Evolutionary conservation across 2,329 filamentous ascomycete genomes (phyloP).

Genomic region (Neofusicoccum kwambonambiense): DNA sequence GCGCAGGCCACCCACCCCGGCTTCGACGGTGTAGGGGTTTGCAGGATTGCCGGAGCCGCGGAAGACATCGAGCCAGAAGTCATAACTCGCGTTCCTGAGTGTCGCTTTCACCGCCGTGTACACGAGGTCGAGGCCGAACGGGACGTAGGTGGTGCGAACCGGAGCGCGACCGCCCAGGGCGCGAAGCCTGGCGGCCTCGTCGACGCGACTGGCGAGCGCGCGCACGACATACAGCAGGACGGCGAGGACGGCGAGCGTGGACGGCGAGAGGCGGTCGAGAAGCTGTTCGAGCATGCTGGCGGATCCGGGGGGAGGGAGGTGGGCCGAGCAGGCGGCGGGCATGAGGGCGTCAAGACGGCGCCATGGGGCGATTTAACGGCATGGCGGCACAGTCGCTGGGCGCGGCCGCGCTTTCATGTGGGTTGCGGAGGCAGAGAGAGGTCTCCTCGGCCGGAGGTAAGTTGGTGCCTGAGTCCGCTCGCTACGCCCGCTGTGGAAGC

Average conservation of each 20-base stretch:
- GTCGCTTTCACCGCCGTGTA: conserved; percentile 55
- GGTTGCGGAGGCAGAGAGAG: not conserved
- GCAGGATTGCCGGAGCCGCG: conserved; percentile 34
- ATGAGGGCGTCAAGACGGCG: not conserved
- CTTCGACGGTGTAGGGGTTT: conserved; percentile 60
- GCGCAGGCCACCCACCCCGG: conserved; percentile 55
- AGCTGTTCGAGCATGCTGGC: conserved; percentile 8
- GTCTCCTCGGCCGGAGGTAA: conserved; percentile 4
- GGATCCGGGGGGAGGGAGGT: not conserved
- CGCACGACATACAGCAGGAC: not conserved
- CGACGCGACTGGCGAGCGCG: conserved; percentile 22
- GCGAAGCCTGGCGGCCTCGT: conserved; percentile 37
- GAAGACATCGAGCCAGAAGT: conserved; percentile 61
- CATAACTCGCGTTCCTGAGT: conserved; percentile 55
- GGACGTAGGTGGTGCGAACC: conserved; percentile 36
- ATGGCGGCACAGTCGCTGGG: not conserved
- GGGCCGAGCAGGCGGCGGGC: too few species aligned
- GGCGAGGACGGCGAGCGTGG: not conserved
- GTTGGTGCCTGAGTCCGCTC: not conserved
- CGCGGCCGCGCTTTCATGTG: not conserved
- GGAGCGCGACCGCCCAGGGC: conserved; percentile 50
- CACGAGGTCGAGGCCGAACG: conserved; percentile 63
- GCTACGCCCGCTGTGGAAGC: not conserved
- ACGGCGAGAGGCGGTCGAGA: not conserved
- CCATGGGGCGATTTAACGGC: not conserved